These are phyloP conservation scores for Gaertneriomyces sp. DNA, from an alignment of 192 early-diverging fungal species.

Conservation along the genomic window DNA sequence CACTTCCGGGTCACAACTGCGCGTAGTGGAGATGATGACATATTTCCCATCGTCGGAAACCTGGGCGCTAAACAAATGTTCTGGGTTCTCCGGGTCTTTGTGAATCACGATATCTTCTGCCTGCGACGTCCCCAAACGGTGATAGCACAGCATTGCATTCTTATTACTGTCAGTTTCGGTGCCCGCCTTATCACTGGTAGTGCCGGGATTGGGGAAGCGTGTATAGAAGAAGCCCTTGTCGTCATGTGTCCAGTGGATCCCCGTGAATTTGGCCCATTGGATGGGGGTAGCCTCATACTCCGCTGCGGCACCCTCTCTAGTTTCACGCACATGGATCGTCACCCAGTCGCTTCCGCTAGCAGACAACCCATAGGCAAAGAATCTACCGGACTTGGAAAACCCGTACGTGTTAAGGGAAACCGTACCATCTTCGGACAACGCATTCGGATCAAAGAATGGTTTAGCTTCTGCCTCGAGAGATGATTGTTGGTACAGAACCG, in stretches of 20 bases:
- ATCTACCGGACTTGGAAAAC: slow-evolving; percentile 58
- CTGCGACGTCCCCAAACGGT: slow-evolving; percentile 53
- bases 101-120: slow-evolving; percentile 57
- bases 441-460: slow-evolving; percentile 46
- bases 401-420: slow-evolving; percentile 38
- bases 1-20: slow-evolving; percentile 41
- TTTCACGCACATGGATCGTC: slow-evolving; percentile 49
- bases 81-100: slow-evolving; percentile 42
- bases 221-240: slow-evolving; percentile 70
- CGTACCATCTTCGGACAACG: slow-evolving; percentile 30
- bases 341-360: slow-evolving; percentile 65
- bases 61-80: slow-evolving; percentile 20
- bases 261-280: slow-evolving; percentile 57
- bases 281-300: slow-evolving; percentile 43
- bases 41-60: slow-evolving; percentile 60
- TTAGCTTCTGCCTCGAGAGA: slow-evolving; percentile 40
- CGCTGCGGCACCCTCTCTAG: slow-evolving; percentile 25
- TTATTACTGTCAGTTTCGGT: slow-evolving; percentile 55
- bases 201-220: slow-evolving; percentile 44
- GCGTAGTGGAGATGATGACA: slow-evolving; percentile 46
- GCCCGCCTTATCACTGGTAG: slow-evolving; percentile 43
- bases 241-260: slow-evolving; percentile 58
- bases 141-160: slow-evolving; percentile 41
- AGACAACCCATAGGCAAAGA: slow-evolving; percentile 58
- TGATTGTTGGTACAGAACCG: slow-evolving; percentile 54